phyloP scores from a whole-genome alignment of 306 rosid genomes.

The Cucumis hystrix region DNA sequence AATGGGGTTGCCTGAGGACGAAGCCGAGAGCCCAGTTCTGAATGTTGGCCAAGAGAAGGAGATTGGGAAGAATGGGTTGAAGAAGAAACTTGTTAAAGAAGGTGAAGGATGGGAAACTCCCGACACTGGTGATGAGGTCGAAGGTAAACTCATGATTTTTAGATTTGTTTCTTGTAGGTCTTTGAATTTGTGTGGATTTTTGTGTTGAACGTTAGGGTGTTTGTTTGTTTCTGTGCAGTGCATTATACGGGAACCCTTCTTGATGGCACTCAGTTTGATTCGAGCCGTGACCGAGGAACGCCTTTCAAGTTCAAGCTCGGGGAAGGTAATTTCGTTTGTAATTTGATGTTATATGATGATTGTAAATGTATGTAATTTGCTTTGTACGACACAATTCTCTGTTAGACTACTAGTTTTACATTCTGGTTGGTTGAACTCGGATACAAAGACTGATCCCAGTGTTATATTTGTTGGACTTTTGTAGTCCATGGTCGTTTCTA shows the following conservation, averaged over 20 bases:
- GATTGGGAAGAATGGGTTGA: conserved; percentile 56
- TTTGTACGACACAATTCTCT: not conserved
- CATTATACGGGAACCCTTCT: conserved; percentile 72
- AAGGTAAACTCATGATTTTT: conserved; percentile 24
- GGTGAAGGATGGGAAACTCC: conserved; percentile 78
- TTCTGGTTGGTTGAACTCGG: not conserved
- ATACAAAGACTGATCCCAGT: not conserved
- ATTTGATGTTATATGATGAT: not conserved
- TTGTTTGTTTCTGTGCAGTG: conserved; percentile 22
- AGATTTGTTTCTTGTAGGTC: not conserved
- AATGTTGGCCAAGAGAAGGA: conserved; percentile 78
- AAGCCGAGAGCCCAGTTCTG: conserved; percentile 9
- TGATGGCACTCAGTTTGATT: conserved; percentile 73
- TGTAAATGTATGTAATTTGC: not conserved
- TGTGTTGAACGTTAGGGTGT: not conserved
- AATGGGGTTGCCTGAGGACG: conserved; percentile 34
- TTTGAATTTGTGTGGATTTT: not conserved
- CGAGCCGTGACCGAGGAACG: conserved; percentile 64
- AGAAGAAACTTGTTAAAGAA: conserved; percentile 64
- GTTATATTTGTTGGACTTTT: not conserved
- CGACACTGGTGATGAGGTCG: conserved; percentile 52
- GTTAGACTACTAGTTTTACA: not conserved
- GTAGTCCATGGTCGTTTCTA: not conserved
- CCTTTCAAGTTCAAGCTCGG: conserved; percentile 75
- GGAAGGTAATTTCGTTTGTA: conserved; percentile 28